Conservation (phyloP, 1,139 yeast genomes). For the Yamadazyma triangularis region DNA sequence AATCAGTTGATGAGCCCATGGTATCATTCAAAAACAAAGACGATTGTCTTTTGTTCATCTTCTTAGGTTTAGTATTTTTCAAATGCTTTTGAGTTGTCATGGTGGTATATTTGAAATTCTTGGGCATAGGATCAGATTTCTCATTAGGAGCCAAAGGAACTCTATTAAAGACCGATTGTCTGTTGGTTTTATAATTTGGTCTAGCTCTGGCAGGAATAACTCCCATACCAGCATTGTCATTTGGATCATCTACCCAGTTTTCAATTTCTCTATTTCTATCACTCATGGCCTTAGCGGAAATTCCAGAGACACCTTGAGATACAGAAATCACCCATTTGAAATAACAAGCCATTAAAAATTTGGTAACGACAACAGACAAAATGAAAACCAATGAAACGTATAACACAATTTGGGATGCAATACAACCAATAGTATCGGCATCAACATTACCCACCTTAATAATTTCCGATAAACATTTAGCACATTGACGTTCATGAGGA, state of each 20-base stretch:
- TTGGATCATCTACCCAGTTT: slow-evolving; percentile 59
- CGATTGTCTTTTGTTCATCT: slow-evolving; percentile 12
- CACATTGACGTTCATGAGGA: slow-evolving; percentile 63
- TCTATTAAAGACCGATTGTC: slow-evolving; percentile 43
- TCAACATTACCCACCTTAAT: slow-evolving; percentile 87
- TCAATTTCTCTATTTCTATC: slow-evolving; percentile 61
- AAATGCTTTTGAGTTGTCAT: slow-evolving; percentile 54
- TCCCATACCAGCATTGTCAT: slow-evolving; percentile 35
- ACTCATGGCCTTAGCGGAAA: slow-evolving; percentile 46
- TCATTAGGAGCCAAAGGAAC: slow-evolving; percentile 39
- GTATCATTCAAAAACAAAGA: slow-evolving; percentile 30
- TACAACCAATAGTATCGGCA: slow-evolving; percentile 90
- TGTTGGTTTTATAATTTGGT: slow-evolving; percentile 45
- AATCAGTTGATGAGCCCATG: slow-evolving; percentile 31
- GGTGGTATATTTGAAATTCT: slow-evolving; percentile 48
- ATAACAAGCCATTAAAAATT: slow-evolving; percentile 83
- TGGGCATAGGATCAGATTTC: slow-evolving; percentile 31
- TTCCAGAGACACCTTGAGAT: slow-evolving; percentile 70
- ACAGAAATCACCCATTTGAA: slow-evolving; percentile 80
- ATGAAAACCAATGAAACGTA: slow-evolving; percentile 79
- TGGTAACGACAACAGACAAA: slow-evolving; percentile 68
- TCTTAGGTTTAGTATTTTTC: slow-evolving; percentile 9
- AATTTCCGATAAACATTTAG: slow-evolving; percentile 83
- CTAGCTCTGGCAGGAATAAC: slow-evolving; percentile 50
- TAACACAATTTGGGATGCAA: slow-evolving; percentile 82